phyloP scores from a whole-genome alignment of 768 basidiomycete genomes.

The Lanmaoa rubissima region DNA sequence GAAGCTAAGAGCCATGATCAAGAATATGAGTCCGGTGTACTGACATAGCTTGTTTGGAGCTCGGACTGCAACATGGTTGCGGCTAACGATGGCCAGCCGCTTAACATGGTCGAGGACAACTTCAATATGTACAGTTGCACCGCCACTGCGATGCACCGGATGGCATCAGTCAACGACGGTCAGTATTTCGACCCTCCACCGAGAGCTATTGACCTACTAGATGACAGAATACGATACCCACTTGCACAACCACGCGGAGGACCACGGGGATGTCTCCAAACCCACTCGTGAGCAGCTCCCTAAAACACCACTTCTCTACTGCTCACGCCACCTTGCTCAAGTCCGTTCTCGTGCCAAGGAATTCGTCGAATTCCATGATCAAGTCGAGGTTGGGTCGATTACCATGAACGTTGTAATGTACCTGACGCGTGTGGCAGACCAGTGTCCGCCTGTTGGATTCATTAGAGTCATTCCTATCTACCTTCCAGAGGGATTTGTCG shows the following conservation, averaged over 20 bases:
- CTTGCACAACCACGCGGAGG: not conserved
- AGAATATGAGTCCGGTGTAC: not conserved
- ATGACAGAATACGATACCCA: constrained; percentile 7
- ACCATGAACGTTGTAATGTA: not conserved
- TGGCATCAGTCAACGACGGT: constrained; percentile 17
- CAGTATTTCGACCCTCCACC: not conserved
- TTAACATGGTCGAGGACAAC: not conserved
- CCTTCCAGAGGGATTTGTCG: constrained; percentile 92
- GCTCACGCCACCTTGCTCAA: constrained; percentile 11
- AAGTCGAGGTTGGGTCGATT: constrained; percentile 64
- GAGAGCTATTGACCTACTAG: not conserved
- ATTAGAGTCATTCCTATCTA: constrained; percentile 87
- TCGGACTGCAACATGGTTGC: constrained; percentile 1
- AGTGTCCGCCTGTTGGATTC: constrained; percentile 84
- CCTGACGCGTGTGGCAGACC: constrained; percentile 49
- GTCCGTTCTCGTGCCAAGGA: constrained; percentile 51
- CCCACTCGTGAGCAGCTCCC: constrained; percentile 16
- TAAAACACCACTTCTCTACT: not conserved
- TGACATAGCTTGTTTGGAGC: not conserved
- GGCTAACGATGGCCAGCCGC: constrained; percentile 3
- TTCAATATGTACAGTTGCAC: not conserved
- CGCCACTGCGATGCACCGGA: constrained; percentile 7
- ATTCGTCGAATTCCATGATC: constrained; percentile 86
- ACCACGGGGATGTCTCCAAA: not conserved
- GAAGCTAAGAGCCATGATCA: constrained; percentile 43